Evolutionary conservation across 164 flowering plant species (phyloP), one percentile per base, ranked within the genome.

Genomic region (Aristolochia californica): DNA sequence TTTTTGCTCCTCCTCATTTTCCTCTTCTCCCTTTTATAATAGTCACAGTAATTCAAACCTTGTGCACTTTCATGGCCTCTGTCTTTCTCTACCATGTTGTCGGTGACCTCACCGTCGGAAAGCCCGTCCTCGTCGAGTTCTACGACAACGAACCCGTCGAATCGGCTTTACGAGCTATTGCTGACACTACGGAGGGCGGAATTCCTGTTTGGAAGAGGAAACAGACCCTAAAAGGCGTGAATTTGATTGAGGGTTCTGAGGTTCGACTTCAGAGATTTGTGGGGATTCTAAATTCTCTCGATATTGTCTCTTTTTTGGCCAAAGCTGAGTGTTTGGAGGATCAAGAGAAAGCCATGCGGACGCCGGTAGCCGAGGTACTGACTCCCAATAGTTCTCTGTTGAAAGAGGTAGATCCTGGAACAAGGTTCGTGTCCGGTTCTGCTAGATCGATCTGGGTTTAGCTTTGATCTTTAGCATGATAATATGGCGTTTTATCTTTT

Each of bases 21-120:
- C 60, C 85, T 84, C 34, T 87, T 83, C 50, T 72, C 89, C 51
- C 38, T 47, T 53, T 23, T 38, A 43, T 53, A 24, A 22, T 62
- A 38, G 14, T 48, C 49, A 34, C 49, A 13, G 2, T 2, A 13
- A 8, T 15, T 58, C 16, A 11, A 2, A 22, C 11, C 8, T 13
- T 25, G 47, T 44, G 30, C 44, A 14, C 27, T 21, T 53, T 56
- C 34, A 88, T 88, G 98, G 91, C 98, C 5, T 80, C 98, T 24
- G 94, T 93, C 70, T 87, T 93, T 60, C 53, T 93, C 48, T 80
- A 87, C 63, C 97, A 89, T 58, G 97, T 89, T 48, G 89, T 89
- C 28, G 98, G 97, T 7, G 97, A 93, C 80, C 84, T 93, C 72
- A 93, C 98, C 43, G 97, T 89, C 53, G 98, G 95, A 61, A 89